phyloP scores from a whole-genome alignment of 768 basidiomycete genomes.

The Leucocoprinus sp. region DNA sequence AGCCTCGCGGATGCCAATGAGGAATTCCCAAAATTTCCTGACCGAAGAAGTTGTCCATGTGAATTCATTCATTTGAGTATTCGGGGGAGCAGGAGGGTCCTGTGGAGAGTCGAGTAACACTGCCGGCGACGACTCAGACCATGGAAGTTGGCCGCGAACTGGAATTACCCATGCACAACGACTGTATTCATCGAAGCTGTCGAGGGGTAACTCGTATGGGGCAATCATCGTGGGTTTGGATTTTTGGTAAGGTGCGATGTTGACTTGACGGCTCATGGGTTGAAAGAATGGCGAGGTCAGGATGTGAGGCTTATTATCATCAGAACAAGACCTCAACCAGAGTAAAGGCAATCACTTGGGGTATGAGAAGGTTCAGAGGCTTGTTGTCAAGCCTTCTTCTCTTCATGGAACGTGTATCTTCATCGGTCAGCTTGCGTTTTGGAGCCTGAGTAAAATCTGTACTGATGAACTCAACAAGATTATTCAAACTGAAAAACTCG shows the following conservation, averaged over 20 bases:
- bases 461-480: slow-evolving; percentile 3
- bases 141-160: slow-evolving; percentile 1
- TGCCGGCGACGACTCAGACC: slow-evolving; percentile 1
- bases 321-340: neutral
- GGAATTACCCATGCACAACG: slow-evolving; percentile 8
- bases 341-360: slow-evolving; percentile 1
- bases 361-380: neutral
- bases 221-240: slow-evolving; percentile 1
- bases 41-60: slow-evolving; percentile 2
- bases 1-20: slow-evolving; percentile 1
- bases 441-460: neutral
- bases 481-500: neutral
- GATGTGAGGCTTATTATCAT: slow-evolving; percentile 6
- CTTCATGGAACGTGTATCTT: neutral
- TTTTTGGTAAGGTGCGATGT: slow-evolving; percentile 6
- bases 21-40: neutral
- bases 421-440: neutral
- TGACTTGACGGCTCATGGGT: neutral
- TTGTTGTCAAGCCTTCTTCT: neutral
- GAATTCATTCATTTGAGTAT: slow-evolving; percentile 1
- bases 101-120: neutral
- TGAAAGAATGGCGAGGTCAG: neutral
- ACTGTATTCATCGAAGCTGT: neutral
- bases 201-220: neutral
- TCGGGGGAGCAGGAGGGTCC: neutral